These are phyloP conservation scores for Cyberlindnera americana DNA, from an alignment of 805 yeast genomes.

Conservation along the genomic window DNA sequence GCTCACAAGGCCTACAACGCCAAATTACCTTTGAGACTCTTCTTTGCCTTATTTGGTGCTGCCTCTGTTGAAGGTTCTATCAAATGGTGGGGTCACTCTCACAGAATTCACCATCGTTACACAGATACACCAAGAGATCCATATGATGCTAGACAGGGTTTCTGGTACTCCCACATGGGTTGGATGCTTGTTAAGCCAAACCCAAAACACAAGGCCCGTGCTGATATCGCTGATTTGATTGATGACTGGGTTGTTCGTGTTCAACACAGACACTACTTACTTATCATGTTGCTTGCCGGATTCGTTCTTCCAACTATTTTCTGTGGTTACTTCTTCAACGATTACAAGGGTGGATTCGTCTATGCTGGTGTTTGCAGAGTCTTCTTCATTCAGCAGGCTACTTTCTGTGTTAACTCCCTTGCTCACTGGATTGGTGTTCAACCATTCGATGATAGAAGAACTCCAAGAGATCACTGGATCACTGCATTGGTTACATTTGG, in stretches of 20 bases:
- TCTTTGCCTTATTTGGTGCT: slow-evolving; percentile 76
- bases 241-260: slow-evolving; percentile 76
- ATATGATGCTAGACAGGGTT: slow-evolving; percentile 79
- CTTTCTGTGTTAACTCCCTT: slow-evolving; percentile 81
- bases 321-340: slow-evolving; percentile 55
- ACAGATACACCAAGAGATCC: slow-evolving; percentile 84
- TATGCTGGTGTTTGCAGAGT: slow-evolving; percentile 73
- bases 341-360: slow-evolving; percentile 68
- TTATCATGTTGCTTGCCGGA: slow-evolving; percentile 57
- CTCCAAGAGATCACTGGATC: slow-evolving; percentile 78
- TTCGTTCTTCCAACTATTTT: slow-evolving; percentile 58
- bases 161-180: slow-evolving; percentile 82
- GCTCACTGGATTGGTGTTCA: slow-evolving; percentile 87
- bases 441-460: slow-evolving; percentile 84
- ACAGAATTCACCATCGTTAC: slow-evolving; percentile 83
- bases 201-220: slow-evolving; percentile 68
- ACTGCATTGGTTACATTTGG: slow-evolving; percentile 84
- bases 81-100: slow-evolving; percentile 88
- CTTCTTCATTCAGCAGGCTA: slow-evolving; percentile 74
- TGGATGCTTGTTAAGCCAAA: slow-evolving; percentile 83
- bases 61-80: slow-evolving; percentile 82
- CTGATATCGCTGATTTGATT: slow-evolving; percentile 63
- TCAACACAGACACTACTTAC: slow-evolving; percentile 76
- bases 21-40: slow-evolving; percentile 53
- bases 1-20: slow-evolving; percentile 76